These are phyloP conservation scores for Syzygium syzygioides DNA, from an alignment of 441 rosid species.

Conservation along the genomic window DNA sequence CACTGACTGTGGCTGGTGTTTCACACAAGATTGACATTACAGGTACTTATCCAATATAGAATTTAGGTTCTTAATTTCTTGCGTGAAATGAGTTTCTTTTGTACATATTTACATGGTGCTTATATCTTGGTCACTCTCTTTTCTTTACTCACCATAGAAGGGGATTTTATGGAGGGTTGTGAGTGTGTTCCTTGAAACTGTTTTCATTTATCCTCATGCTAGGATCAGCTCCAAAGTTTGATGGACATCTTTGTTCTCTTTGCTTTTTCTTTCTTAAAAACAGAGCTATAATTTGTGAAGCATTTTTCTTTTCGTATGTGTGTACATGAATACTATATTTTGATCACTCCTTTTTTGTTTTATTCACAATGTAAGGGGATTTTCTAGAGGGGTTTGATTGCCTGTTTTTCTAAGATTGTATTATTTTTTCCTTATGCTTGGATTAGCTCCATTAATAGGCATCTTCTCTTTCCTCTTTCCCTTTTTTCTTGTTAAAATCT, in stretches of 20 bases:
- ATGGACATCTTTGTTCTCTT: background rate
- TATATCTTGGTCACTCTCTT: background rate
- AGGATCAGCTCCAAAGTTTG: background rate
- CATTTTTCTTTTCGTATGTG: background rate
- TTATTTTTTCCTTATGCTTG: background rate
- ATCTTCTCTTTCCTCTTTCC: background rate
- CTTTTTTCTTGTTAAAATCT: background rate
- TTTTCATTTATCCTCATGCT: background rate
- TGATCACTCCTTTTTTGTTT: background rate
- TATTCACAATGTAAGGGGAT: background rate
- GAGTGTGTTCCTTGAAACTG: background rate
- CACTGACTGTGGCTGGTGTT: constrained; percentile 57
- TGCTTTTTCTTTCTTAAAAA: background rate
- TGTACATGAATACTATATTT: background rate
- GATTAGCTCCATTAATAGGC: background rate
- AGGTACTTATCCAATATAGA: constrained; percentile 23
- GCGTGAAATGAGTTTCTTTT: background rate
- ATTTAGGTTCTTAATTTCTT: background rate
- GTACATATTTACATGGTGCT: background rate
- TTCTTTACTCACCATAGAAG: background rate
- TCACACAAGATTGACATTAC: constrained; percentile 70
- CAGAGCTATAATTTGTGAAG: background rate
- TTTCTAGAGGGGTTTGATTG: background rate
- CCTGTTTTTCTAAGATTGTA: background rate
- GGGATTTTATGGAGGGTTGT: background rate